A percentile compares a stretch with the other conserved stretches of the same genome.
These are phyloP conservation scores for Rhododendron simsii DNA, from an alignment of 148 eudicot species.

Conservation along the genomic window DNA sequence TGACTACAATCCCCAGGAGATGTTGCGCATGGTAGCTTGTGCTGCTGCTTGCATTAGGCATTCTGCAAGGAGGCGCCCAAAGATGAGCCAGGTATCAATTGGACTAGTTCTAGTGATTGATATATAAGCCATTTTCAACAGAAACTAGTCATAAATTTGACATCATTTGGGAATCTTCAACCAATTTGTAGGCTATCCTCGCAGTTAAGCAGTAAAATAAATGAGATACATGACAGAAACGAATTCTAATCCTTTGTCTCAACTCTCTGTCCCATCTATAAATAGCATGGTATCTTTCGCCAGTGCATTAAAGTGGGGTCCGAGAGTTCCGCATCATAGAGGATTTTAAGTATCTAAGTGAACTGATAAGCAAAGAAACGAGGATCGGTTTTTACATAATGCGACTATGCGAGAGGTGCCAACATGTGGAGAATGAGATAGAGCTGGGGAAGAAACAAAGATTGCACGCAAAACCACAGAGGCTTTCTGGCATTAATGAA, in stretches of 20 bases:
- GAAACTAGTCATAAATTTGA: not conserved
- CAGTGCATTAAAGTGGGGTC: not conserved
- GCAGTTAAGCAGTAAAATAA: not conserved
- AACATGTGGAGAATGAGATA: not conserved
- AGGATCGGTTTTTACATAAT: not conserved
- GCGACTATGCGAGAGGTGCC: not conserved
- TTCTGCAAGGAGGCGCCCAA: conserved; percentile 71
- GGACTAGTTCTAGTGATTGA: not conserved
- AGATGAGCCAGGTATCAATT: conserved; percentile 76
- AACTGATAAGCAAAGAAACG: not conserved
- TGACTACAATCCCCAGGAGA: conserved; percentile 52
- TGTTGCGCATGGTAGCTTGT: conserved; percentile 66
- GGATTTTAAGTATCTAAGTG: not conserved
- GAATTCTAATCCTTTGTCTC: not conserved
- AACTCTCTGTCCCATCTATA: not conserved
- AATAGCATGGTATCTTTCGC: not conserved
- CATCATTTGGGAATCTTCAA: not conserved
- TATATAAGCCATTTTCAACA: not conserved
- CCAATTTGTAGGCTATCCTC: not conserved
- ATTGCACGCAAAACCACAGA: not conserved
- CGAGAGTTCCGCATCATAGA: not conserved
- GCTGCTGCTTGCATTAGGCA: conserved; percentile 66
- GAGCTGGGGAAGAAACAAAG: not conserved
- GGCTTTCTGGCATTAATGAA: not conserved
- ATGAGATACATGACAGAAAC: not conserved